A percentile compares a stretch with the other conserved stretches of the same genome.
Evolutionary conservation across 192 early-diverging fungal species (phyloP).

Genomic region (Radiomyces spectabilis): DNA sequence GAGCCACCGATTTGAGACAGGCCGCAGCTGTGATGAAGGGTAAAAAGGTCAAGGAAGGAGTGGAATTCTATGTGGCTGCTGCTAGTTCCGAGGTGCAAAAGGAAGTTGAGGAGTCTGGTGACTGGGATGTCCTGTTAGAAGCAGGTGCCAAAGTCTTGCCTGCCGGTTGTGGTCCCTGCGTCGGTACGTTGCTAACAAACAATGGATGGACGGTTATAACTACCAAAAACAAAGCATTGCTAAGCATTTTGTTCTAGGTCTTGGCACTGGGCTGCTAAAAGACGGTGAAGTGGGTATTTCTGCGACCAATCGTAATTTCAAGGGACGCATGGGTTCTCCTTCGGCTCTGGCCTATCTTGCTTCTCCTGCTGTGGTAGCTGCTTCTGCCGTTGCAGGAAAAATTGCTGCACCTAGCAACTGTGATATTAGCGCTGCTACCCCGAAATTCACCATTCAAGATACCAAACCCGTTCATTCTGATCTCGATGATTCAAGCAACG

Average conservation of each 20-base stretch:
- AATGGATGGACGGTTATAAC: neutral
- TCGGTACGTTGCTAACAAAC: constrained; percentile 40
- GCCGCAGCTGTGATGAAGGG: constrained; percentile 77
- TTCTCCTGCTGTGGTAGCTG: constrained; percentile 93
- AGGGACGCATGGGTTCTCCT: constrained; percentile 97
- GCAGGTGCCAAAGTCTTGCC: constrained; percentile 87
- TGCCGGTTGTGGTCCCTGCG: constrained; percentile 97
- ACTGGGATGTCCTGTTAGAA: constrained; percentile 80
- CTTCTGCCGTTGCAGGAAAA: constrained; percentile 81
- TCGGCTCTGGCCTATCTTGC: constrained; percentile 88
- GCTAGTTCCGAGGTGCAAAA: constrained; percentile 88
- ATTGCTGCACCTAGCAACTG: constrained; percentile 40
- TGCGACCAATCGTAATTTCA: constrained; percentile 99
- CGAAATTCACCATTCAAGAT: constrained; percentile 26
- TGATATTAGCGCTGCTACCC: constrained; percentile 1
- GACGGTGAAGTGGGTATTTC: constrained; percentile 97
- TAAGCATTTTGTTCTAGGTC: constrained; percentile 32
- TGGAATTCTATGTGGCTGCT: constrained; percentile 94
- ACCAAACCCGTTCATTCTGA: constrained; percentile 7
- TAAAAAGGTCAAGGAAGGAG: constrained; percentile 64
- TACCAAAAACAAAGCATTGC: too few relatives aligned
- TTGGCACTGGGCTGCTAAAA: constrained; percentile 87
- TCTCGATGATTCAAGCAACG: constrained; percentile 20
- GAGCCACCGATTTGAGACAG: constrained; percentile 79
- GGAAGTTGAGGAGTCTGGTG: constrained; percentile 76